A percentile compares a stretch with the other conserved stretches of the same genome.
phyloP scores from a whole-genome alignment of 1,139 yeast genomes.

The Wickerhamomyces sp. region DNA sequence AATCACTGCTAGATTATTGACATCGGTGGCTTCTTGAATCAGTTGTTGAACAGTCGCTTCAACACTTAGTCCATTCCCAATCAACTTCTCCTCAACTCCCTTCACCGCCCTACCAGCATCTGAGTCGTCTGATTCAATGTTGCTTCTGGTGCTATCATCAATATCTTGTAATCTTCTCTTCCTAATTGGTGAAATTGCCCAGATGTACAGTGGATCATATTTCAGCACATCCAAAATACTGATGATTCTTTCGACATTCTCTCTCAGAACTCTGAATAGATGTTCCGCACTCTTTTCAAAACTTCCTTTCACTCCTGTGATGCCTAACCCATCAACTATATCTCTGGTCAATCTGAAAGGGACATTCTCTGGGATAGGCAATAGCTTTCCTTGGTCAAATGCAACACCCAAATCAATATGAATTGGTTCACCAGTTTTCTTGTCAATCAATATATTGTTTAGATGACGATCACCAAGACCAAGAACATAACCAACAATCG shows the following conservation, averaged over 20 bases:
- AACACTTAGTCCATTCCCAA: slow-evolving; percentile 62
- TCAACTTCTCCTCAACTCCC: slow-evolving; percentile 66
- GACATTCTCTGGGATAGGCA: slow-evolving; percentile 87
- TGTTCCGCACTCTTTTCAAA: slow-evolving; percentile 71
- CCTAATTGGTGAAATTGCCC: slow-evolving; percentile 77
- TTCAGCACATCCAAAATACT: slow-evolving; percentile 81
- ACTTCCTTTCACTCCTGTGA: slow-evolving; percentile 73
- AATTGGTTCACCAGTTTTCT: slow-evolving; percentile 78
- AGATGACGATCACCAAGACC: slow-evolving; percentile 97
- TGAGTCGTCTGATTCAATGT: slow-evolving; percentile 50
- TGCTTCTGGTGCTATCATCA: slow-evolving; percentile 18
- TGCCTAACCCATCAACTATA: slow-evolving; percentile 88
- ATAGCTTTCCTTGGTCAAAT: slow-evolving; percentile 81
- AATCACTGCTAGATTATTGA: slow-evolving; percentile 63
- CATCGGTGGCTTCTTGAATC: slow-evolving; percentile 70
- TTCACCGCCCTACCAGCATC: slow-evolving; percentile 79
- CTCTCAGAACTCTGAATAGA: slow-evolving; percentile 63
- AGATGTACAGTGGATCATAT: slow-evolving; percentile 90
- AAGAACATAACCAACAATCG: slow-evolving; percentile 80
- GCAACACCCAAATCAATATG: slow-evolving; percentile 97
- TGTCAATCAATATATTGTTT: slow-evolving; percentile 82
- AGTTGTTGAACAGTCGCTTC: slow-evolving; percentile 84
- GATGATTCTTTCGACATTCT: slow-evolving; percentile 62
- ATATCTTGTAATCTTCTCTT: slow-evolving; percentile 49
- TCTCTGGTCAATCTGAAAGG: slow-evolving; percentile 92